Conservation (phyloP, 495 filamentous ascomycete species). For the Diplogelasinospora grovesii region DNA sequence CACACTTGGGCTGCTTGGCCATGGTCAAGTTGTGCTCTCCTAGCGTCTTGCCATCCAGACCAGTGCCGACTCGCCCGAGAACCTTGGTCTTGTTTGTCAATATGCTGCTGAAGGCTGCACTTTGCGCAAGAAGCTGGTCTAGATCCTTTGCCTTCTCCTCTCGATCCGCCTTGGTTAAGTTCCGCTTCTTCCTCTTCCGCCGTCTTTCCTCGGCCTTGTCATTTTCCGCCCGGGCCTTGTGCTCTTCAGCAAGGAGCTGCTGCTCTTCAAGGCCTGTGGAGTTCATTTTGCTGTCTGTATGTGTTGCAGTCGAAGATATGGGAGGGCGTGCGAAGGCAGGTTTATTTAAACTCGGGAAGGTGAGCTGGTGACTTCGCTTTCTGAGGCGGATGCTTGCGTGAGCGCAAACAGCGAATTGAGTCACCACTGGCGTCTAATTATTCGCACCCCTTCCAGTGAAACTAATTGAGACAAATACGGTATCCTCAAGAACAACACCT, state of each 20-base stretch:
- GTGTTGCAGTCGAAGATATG: conserved; percentile 1
- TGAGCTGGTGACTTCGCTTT: conserved; percentile 20
- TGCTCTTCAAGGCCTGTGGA: conserved; percentile 33
- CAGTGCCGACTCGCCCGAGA: conserved; percentile 47
- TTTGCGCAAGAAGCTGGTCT: conserved; percentile 42
- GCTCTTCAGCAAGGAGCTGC: conserved; percentile 47
- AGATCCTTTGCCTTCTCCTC: conserved; percentile 45
- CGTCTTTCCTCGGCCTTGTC: conserved; percentile 41
- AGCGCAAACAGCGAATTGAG: no score
- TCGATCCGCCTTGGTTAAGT: conserved; percentile 46
- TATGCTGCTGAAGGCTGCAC: conserved; percentile 44
- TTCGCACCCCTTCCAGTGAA: no score
- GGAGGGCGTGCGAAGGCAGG: conserved; percentile 35
- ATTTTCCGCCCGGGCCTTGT: conserved; percentile 40
- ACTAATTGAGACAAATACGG: no score
- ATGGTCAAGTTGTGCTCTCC: conserved; percentile 72
- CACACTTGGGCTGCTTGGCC: conserved; percentile 74
- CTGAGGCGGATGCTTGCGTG: conserved; percentile 28
- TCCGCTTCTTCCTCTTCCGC: conserved; percentile 39
- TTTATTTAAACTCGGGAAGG: conserved; percentile 33
- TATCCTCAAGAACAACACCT: no score
- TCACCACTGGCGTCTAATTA: no score
- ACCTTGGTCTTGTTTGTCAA: conserved; percentile 49
- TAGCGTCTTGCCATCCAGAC: conserved; percentile 48
- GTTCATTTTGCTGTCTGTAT: conserved; percentile 29